Conservation (phyloP, 495 filamentous ascomycete species). For the Platismatia glauca region DNA sequence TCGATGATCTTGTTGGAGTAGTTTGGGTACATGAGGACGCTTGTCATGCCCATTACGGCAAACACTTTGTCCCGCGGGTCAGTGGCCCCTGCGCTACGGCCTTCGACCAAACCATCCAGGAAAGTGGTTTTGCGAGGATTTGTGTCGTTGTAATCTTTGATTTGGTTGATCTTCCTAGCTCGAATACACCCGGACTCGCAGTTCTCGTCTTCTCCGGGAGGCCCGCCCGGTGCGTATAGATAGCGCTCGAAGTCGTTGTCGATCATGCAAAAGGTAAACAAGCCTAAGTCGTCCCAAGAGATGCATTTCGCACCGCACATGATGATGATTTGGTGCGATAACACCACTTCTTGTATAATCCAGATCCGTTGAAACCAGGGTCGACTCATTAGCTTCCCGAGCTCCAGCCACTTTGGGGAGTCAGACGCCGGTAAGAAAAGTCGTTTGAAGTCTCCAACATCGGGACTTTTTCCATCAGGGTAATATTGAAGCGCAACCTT, state of each 20-base stretch:
- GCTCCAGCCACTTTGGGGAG: constrained; percentile 3
- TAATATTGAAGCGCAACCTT: constrained; percentile 2
- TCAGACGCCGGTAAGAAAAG: constrained; percentile 2
- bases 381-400: constrained; percentile 6
- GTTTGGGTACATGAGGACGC: constrained; percentile 1
- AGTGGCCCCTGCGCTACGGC: constrained; percentile 13
- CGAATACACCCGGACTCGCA: constrained; percentile 9
- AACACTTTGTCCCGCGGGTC: constrained; percentile 16
- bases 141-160: constrained; percentile 7
- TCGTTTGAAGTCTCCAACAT: constrained; percentile 4
- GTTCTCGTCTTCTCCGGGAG: neutral
- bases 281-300: constrained; percentile 9
- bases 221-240: neutral
- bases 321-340: constrained; percentile 9
- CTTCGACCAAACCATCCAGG: constrained; percentile 5
- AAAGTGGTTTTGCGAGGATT: neutral
- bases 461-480: neutral
- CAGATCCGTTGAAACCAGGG: constrained; percentile 21
- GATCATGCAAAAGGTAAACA: constrained; percentile 4
- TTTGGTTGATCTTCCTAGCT: constrained; percentile 2
- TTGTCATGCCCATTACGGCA: constrained; percentile 15
- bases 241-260: constrained; percentile 2
- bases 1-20: constrained; percentile 6
- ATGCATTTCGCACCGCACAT: constrained; percentile 17
- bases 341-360: constrained; percentile 22